Conservation (phyloP, 768 basidiomycete species). For the Omphalotus guepiniiformis region DNA sequence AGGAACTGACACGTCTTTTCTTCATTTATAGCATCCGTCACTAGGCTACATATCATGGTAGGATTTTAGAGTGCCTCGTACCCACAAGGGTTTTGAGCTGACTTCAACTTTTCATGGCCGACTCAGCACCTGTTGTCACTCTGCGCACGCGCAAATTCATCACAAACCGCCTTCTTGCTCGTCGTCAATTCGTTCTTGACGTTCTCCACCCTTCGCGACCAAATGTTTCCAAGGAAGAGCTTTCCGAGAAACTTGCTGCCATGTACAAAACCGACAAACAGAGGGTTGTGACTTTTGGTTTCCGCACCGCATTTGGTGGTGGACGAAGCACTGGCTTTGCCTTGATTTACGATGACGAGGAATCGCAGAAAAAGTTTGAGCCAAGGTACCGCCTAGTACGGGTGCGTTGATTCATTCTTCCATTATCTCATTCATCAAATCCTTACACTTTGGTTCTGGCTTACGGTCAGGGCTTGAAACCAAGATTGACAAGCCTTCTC, state of each 20-base stretch:
- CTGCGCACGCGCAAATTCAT: conserved; percentile 99
- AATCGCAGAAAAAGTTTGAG: conserved; percentile 94
- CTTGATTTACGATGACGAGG: conserved; percentile 95
- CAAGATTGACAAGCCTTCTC: conserved; percentile 88
- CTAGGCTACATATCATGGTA: no score
- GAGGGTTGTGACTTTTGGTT: conserved; percentile 91
- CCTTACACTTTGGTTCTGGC: background rate
- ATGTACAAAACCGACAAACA: conserved; percentile 92
- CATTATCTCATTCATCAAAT: background rate
- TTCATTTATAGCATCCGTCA: no score
- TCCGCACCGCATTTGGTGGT: conserved; percentile 96
- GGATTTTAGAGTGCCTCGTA: no score
- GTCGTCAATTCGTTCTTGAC: conserved; percentile 94
- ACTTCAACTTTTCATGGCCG: no score
- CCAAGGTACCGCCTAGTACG: conserved; percentile 92
- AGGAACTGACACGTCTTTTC: no score
- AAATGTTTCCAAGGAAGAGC: conserved; percentile 89
- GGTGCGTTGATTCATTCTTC: conserved; percentile 47
- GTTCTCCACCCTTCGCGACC: conserved; percentile 93
- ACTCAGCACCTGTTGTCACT: conserved; percentile 81
- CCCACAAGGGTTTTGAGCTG: no score
- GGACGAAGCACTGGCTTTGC: conserved; percentile 97
- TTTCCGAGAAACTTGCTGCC: conserved; percentile 86
- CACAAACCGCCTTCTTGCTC: conserved; percentile 94
- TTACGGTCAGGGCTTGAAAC: conserved; percentile 57